Percentiles rank a stretch among this genome's conserved stretches.
These are phyloP conservation scores for Beauveria scarabaeidicola DNA, from an alignment of 2,329 filamentous ascomycete species.

Conservation along the genomic window DNA sequence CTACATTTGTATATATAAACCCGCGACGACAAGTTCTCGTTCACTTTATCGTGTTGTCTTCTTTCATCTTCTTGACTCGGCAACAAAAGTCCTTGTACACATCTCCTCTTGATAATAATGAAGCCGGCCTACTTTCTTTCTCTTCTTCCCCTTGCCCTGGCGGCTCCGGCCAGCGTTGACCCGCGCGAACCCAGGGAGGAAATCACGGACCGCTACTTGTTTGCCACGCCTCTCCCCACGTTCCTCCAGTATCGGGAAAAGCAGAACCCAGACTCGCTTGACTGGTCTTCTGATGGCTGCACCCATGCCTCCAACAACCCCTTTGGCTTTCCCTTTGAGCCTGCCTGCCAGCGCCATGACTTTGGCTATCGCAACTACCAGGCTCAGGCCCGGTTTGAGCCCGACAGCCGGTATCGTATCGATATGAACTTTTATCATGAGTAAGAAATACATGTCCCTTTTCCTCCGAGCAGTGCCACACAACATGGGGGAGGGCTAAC, in stretches of 20 bases:
- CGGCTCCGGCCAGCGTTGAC: conserved; percentile 23
- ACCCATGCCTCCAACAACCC: conserved; percentile 19
- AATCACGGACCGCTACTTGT: conserved; percentile 7
- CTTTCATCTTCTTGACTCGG: background rate
- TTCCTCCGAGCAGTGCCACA: background rate
- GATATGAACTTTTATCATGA: conserved; percentile 35
- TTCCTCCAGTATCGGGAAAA: background rate
- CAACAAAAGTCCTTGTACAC: background rate
- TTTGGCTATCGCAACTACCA: conserved; percentile 34
- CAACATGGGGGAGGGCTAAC: background rate
- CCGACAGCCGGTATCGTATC: conserved; percentile 26
- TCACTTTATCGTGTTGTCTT: background rate
- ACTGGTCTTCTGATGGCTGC: conserved; percentile 20
- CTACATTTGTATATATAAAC: background rate
- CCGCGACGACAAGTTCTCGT: background rate
- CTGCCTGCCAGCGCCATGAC: conserved; percentile 32
- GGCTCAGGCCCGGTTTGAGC: conserved; percentile 28
- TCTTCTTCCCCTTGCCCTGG: conserved; percentile 13
- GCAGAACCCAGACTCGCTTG: background rate
- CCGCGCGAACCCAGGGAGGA: conserved; percentile 11
- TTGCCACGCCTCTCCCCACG: background rate
- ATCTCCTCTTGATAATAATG: background rate
- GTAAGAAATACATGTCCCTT: conserved; percentile 14
- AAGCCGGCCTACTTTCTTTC: background rate
- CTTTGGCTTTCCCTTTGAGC: conserved; percentile 19